Evolutionary conservation across 2,329 filamentous ascomycete genomes (phyloP), one percentile per base, ranked within the genome.

Genomic region (Aspergillus oerlinghausenensis): DNA sequence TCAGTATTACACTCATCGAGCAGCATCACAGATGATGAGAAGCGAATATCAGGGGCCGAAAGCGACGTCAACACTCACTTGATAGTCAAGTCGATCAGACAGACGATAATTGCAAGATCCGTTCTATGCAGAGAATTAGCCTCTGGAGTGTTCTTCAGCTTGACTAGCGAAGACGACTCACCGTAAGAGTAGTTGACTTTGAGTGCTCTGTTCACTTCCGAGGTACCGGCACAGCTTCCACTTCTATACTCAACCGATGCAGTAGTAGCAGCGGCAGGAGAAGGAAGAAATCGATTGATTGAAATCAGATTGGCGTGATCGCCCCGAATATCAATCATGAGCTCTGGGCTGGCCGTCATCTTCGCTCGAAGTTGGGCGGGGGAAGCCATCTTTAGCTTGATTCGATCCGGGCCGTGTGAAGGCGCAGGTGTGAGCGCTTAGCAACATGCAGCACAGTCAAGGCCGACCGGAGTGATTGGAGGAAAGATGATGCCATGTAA

Each of bases 351-450:
- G 53, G 61, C 50, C 58, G 29, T 55, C 58, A 47, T 57, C 5
- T 26, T 45, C 40, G 45, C 26, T 49, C 43, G 50, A 49, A 56
- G 60, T 64, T 60, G 65, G 65, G 65, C 43, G 51, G 53, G 60
- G 49, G 54, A 28, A 21, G 17, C 28, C 55, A 55, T 59, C 42
- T 54, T 35, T 49, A 57, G 45, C 21, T 50, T 54, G 35, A 55
- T 47, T 59, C 54, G 43, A 52, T 59, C 55, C 40, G 47, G 32
- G 35, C 49, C 21, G 53, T 59, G 58, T 55, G 63, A 64, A 61
- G 58, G 59, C 57, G 57, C 32, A 60, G 45, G 54, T 72, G 71
- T 72, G 71, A 71, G 70, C 71, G 71, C 71, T 70, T 55, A 58
- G 60, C 48, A 60, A 50, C 59, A 57, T 65, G 59, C 58, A 58